These are phyloP conservation scores for Diatrype stigma DNA, from an alignment of 2,329 filamentous ascomycete genomes.

Conservation along the genomic window DNA sequence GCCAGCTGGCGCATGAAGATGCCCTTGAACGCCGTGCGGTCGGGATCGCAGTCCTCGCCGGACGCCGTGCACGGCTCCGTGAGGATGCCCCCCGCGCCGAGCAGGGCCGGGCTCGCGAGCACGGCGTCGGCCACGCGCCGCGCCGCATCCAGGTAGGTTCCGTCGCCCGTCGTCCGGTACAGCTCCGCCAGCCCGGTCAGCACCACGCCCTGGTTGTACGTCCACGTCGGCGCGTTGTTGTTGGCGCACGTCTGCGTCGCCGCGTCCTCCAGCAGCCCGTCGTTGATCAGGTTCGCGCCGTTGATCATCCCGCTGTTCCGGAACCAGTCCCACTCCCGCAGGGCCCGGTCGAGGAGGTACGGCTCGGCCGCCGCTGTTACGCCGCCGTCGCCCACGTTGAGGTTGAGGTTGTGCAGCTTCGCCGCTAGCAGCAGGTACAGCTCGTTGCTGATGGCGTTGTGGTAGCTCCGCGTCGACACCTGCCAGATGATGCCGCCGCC, in stretches of 20 bases:
- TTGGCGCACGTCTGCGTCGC: slow-evolving; percentile 36
- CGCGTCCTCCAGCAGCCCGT: slow-evolving; percentile 29
- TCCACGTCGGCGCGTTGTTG: slow-evolving; percentile 37
- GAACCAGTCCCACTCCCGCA: slow-evolving; percentile 41
- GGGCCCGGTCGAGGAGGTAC: slow-evolving; percentile 31
- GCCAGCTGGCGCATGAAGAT: background rate
- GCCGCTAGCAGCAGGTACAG: slow-evolving; percentile 40
- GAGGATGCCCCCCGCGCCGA: background rate
- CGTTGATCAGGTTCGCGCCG: slow-evolving; percentile 34
- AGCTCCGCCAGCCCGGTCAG: slow-evolving; percentile 46
- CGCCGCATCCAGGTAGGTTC: slow-evolving; percentile 28
- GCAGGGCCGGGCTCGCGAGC: slow-evolving; percentile 29
- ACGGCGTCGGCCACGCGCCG: slow-evolving; percentile 45
- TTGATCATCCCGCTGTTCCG: slow-evolving; percentile 37
- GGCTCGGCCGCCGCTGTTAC: no score
- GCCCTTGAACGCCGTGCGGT: slow-evolving; percentile 2
- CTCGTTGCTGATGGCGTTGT: slow-evolving; percentile 45
- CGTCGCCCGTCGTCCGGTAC: slow-evolving; percentile 32
- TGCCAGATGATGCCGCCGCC: slow-evolving; percentile 42
- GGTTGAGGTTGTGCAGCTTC: slow-evolving; percentile 36
- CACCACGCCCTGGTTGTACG: slow-evolving; percentile 50
- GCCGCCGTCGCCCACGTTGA: no score
- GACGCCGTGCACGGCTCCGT: background rate
- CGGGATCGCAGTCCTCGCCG: slow-evolving; percentile 18
- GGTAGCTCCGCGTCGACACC: slow-evolving; percentile 35